These are phyloP conservation scores for Fusarium abutilonis DNA, from an alignment of 2,329 filamentous ascomycete species.

Conservation along the genomic window DNA sequence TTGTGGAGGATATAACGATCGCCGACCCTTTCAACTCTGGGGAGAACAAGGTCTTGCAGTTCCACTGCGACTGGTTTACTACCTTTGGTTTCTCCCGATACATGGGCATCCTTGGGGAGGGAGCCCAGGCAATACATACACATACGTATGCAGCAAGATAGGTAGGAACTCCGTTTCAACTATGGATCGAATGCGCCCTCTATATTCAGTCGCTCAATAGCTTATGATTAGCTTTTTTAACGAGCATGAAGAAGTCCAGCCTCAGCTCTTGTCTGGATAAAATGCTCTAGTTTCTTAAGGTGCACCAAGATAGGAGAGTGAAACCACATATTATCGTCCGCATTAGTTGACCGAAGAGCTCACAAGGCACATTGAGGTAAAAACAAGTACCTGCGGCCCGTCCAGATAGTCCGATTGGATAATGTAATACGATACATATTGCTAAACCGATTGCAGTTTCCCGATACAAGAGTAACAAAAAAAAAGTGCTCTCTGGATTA, in stretches of 20 bases:
- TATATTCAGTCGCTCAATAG: background rate
- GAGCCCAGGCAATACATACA: background rate
- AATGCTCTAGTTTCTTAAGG: too few relatives aligned
- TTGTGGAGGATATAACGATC: slow-evolving; percentile 7
- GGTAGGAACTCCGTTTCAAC: background rate
- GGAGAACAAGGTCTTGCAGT: slow-evolving; percentile 14
- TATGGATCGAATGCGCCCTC: background rate
- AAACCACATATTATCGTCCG: slow-evolving; percentile 8
- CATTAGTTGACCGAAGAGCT: too few relatives aligned
- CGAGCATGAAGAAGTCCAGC: background rate
- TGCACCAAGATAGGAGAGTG: slow-evolving; percentile 2
- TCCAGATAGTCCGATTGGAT: too few relatives aligned
- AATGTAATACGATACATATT: too few relatives aligned
- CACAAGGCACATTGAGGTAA: too few relatives aligned
- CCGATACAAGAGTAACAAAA: too few relatives aligned
- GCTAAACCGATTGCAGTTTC: too few relatives aligned
- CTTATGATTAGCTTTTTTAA: slow-evolving; percentile 1
- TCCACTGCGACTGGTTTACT: background rate
- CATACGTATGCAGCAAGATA: background rate
- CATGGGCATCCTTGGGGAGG: background rate
- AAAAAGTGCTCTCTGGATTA: too few relatives aligned
- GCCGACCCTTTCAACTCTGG: slow-evolving; percentile 6
- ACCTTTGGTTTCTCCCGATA: background rate
- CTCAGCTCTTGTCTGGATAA: background rate
- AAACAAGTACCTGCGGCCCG: too few relatives aligned